Base-by-base conservation (phyloP, 2,329 filamentous ascomycete genomes). In the Metarhizium humberi region DNA sequence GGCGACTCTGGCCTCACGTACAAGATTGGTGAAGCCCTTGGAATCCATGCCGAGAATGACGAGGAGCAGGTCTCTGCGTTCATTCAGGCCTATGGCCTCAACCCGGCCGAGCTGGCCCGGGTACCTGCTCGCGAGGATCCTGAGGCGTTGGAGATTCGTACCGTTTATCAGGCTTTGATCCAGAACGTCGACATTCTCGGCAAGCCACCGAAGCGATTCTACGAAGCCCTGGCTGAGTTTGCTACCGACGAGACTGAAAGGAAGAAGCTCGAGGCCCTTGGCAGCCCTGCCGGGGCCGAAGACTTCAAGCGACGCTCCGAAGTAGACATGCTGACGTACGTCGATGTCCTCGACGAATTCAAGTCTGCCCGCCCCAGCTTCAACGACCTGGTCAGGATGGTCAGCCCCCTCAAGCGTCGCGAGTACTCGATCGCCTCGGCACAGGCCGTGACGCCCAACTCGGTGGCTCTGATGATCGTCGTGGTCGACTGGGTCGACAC, bases 341-440 rank as follows among this genome's bases (percentile, higher is more conserved):
- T 91, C 45, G 94, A 99, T 66, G 78, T 99, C 40, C 79, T 99
- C 25, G 80, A 90, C 52, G 91, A 96, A 71, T 97, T 94, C 78
- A 79, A 80, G 57, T 96, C 92, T 51, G 94, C 94, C 1, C 92
- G 87, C 64, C 94, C 92, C 6, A 78, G 78, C 57, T 94, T 97
- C 83, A 83, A 91, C 67, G 91, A 97, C 63, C 86, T 99, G 56
- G 82, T 88, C 60, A 87, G 86, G 66, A 90, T 99, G 58, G 88
- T 99, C 61, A 82, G 80, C 61, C 92, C 94, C 13, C 85, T 96
- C 77, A 99, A 99, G 81, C 89, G 94, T 58, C 84, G 94, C 65
- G 94, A 99, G 74, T 99, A 99, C 80, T 96, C 90, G n/a, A 97
- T 99, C 63, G 94, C 94, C 20, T 97, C 94, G 3, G 94, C 91